Base-by-base conservation (phyloP, 805 yeast species). In the Candida parachauliodes region DNA sequence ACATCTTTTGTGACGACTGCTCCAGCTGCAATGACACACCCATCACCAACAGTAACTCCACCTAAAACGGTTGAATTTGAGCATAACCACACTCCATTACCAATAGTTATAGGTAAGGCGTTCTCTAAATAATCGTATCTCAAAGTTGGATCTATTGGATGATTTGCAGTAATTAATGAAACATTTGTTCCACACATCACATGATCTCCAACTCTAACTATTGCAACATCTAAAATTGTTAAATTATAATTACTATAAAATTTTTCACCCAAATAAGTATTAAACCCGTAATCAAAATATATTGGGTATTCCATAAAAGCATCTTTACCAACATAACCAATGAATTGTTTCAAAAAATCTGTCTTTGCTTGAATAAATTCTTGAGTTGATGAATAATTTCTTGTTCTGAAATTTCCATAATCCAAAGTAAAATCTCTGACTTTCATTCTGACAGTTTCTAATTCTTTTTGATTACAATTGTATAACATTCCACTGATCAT, bases 1-100 rank as follows among this genome's bases (percentile, higher is more conserved):
- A 81, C 67, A 41, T 70, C 74, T 39, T 62, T 73, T 9, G 72
- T 68, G 18, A 82, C 85, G 2, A 80, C 80, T 5, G 80, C 57
- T 3, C 84, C 85, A 3, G 88, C 83, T 3, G 81, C 88, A 28
- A 82, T 65, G 1, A 76, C 76, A 4, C 70, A 67, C 5, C 76
- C 72, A 19, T 34, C 39, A n/a, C 47, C 47, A 30, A 44, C 28
- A 17, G 47, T 44, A n/a, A 44, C 47, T 5, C 47, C 47, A 18
- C 43, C 43, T 18, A 44, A 34, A 6, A 44, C 40, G 1, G 43
- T 41, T 18, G 37, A 36, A 15, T 38, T 34, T 16, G 45, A 34
- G 15, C 45, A 44, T 30, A 44, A 37, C 47, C 47, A 44, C 7
- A 41, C 45, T 28, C 36, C 33, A 32, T 44, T 37, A 11, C 45